Evolutionary conservation across 2,329 filamentous ascomycete species (phyloP).

Genomic region (Furcasterigmium furcatum): DNA sequence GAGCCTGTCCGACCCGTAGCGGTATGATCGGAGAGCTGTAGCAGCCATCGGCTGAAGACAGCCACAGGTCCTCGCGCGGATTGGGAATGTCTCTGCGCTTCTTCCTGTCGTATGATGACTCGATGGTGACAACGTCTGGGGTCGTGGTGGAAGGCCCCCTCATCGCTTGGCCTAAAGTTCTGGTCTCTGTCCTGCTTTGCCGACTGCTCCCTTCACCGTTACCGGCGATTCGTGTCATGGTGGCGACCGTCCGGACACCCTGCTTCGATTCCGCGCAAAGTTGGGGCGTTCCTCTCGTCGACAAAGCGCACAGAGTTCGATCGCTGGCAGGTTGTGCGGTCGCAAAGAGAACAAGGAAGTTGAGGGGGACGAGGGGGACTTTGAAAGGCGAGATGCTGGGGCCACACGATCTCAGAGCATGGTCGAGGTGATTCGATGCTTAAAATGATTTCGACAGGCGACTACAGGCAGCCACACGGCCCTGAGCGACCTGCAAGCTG

Average conservation of each 20-base stretch:
- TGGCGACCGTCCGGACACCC: not conserved
- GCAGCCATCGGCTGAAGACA: slow-evolving; percentile 45
- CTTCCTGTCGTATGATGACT: slow-evolving; percentile 25
- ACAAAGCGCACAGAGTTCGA: too few species aligned
- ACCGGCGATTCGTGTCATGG: not conserved
- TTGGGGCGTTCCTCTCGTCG: not conserved
- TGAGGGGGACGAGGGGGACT: too few species aligned
- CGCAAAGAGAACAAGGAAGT: too few species aligned
- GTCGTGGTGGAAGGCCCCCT: slow-evolving; percentile 30
- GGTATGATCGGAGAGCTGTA: slow-evolving; percentile 43
- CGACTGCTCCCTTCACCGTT: not conserved
- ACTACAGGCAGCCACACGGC: slow-evolving; percentile 13
- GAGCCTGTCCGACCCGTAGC: slow-evolving; percentile 35
- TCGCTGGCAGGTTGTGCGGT: too few species aligned
- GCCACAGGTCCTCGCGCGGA: slow-evolving; percentile 43
- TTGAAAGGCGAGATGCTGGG: too few species aligned
- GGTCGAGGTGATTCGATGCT: not conserved
- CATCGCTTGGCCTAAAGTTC: slow-evolving; percentile 36
- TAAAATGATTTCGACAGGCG: slow-evolving; percentile 1
- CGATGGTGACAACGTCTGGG: slow-evolving; percentile 35
- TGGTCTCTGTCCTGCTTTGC: not conserved
- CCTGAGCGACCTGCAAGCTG: not conserved
- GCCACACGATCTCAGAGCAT: too few species aligned
- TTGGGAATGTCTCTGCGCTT: slow-evolving; percentile 28
- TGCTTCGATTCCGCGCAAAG: not conserved